A percentile compares a stretch with the other conserved stretches of the same genome.
phyloP scores from a whole-genome alignment of 2,329 filamentous ascomycete species.

The Fusarium euwallaceae region DNA sequence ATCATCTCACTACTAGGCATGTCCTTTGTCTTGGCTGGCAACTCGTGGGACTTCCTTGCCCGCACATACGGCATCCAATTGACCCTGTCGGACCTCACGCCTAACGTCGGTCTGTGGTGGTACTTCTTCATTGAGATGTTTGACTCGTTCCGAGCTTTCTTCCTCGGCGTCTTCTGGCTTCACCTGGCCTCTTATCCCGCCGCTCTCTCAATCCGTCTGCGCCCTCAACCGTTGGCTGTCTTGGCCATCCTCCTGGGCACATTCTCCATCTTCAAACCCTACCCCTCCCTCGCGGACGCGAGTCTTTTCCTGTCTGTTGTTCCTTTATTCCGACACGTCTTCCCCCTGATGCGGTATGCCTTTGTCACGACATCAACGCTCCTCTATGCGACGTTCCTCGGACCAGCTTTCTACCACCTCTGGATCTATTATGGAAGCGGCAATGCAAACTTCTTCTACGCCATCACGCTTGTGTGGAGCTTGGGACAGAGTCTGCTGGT shows the following conservation, averaged over 20 bases:
- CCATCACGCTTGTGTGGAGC: conserved; percentile 98
- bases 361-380: conserved; percentile 88
- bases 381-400: conserved; percentile 88
- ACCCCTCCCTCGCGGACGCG: conserved; percentile 92
- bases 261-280: conserved; percentile 96
- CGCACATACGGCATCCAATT: conserved; percentile 96
- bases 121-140: conserved; percentile 99
- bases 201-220: conserved; percentile 84
- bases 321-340: conserved; percentile 90
- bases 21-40: conserved; percentile 79
- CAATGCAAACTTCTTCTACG: conserved; percentile 99
- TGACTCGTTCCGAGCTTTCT: conserved; percentile 96
- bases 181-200: conserved; percentile 92
- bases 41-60: conserved; percentile 87
- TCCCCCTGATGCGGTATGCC: conserved; percentile 92
- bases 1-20: conserved; percentile 75
- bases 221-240: conserved; percentile 88
- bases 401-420: conserved; percentile 94
- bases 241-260: conserved; percentile 88
- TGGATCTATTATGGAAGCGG: conserved; percentile 99
- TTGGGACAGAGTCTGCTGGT: conserved; percentile 88
- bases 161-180: conserved; percentile 97
- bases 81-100: conserved; percentile 90
- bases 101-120: conserved; percentile 98
- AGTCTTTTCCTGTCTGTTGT: conserved; percentile 87